Evolutionary conservation across 2,329 filamentous ascomycete species (phyloP).

Genomic region (Ophiostoma ulmi): DNA sequence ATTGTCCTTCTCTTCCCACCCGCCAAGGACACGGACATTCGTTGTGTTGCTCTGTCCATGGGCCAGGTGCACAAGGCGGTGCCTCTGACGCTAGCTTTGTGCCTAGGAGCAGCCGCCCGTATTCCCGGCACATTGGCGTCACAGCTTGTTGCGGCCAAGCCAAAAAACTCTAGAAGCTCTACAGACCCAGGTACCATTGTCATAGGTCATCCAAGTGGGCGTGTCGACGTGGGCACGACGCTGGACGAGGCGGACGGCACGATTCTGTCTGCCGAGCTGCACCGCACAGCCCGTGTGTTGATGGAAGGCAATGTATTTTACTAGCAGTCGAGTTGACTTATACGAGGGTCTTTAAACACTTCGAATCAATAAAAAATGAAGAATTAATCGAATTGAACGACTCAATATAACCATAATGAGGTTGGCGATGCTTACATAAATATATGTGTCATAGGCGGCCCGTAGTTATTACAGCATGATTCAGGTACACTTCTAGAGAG

Average conservation of each 20-base stretch:
- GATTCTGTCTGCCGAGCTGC: slow-evolving; percentile 42
- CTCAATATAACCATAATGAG: not conserved
- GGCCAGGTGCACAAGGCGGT: slow-evolving; percentile 43
- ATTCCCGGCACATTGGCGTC: slow-evolving; percentile 41
- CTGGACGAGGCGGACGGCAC: slow-evolving; percentile 34
- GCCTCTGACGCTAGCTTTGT: slow-evolving; percentile 40
- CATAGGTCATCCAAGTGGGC: slow-evolving; percentile 46
- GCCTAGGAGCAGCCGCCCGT: slow-evolving; percentile 38
- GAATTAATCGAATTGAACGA: not conserved
- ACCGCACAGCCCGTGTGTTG: slow-evolving; percentile 45
- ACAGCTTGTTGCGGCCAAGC: slow-evolving; percentile 29
- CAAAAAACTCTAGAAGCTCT: not conserved
- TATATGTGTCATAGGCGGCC: not conserved
- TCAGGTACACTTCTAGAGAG: not conserved
- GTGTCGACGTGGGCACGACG: slow-evolving; percentile 43
- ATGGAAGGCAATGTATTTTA: slow-evolving; percentile 49
- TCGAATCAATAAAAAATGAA: too few relatives aligned
- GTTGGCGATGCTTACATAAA: not conserved
- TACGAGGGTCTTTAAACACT: too few relatives aligned
- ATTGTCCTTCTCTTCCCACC: slow-evolving; percentile 40
- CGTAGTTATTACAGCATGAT: not conserved
- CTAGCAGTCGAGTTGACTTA: not conserved
- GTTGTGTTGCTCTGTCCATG: slow-evolving; percentile 45
- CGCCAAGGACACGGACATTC: slow-evolving; percentile 35
- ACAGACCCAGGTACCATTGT: not conserved